phyloP scores from a whole-genome alignment of 495 filamentous ascomycete species.

The Paragyromitra xinjiangensis region DNA sequence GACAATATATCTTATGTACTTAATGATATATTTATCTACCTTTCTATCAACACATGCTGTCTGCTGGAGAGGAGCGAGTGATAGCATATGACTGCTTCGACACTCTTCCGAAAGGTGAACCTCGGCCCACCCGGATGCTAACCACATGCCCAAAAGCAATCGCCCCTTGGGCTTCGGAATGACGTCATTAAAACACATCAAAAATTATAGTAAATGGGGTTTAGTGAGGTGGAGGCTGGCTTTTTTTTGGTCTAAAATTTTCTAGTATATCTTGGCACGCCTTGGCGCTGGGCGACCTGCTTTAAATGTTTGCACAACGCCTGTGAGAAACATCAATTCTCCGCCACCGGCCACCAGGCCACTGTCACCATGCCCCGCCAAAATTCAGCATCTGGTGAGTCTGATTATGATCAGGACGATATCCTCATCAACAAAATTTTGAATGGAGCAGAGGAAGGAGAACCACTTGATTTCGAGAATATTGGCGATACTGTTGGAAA shows the following conservation, averaged over 20 bases:
- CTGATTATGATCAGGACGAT: slow-evolving; percentile 31
- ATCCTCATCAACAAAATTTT: slow-evolving; percentile 43
- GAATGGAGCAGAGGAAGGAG: slow-evolving; percentile 39
- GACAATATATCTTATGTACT: too few species aligned
- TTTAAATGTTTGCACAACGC: not conserved
- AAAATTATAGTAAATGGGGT: not conserved
- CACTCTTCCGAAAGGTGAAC: not conserved
- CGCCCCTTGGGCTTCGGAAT: not conserved
- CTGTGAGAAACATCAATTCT: slow-evolving; percentile 19
- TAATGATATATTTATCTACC: too few species aligned
- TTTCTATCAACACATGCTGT: too few species aligned
- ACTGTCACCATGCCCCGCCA: slow-evolving; percentile 19
- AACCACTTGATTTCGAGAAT: slow-evolving; percentile 44
- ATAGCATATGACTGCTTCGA: not conserved
- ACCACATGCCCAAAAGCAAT: not conserved
- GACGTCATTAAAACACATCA: not conserved
- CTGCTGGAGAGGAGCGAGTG: slow-evolving; percentile 1
- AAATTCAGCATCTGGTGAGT: slow-evolving; percentile 1
- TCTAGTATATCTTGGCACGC: slow-evolving; percentile 19
- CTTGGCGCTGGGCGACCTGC: slow-evolving; percentile 27
- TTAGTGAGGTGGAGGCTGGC: not conserved
- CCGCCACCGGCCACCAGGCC: not conserved
- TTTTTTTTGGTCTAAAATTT: slow-evolving; percentile 10
- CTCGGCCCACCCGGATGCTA: not conserved
- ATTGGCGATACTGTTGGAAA: slow-evolving; percentile 66